Base-by-base conservation (phyloP, 2,329 filamentous ascomycete genomes). In the Venturia asperata region DNA sequence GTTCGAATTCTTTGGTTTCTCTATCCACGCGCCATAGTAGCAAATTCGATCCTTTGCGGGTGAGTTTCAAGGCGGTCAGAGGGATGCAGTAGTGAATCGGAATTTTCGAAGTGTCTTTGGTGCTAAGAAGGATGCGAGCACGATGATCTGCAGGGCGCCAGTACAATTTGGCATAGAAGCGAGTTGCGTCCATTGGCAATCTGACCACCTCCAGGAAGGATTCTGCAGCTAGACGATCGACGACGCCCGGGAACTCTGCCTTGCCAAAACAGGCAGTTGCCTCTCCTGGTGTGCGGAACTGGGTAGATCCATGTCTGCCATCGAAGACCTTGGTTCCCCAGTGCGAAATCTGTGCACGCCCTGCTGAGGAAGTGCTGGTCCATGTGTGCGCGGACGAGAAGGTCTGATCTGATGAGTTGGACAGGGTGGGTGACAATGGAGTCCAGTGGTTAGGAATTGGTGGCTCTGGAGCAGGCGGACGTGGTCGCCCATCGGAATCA, bases 81-180 rank as follows among this genome's bases (percentile, higher is more conserved):
- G 82, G 80, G 17, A 82, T 74, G 67, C 81, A 83, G 69, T 77
- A 81, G 64, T 78, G 76, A 19, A 74, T 68, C 47, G 79, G 75
- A n/a, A 74, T 77, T 5, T 74, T 72, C 49, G 76, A 74, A 27
- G 68, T 69, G 2, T 73, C 68, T 63, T 79, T 77, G 42, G 77
- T 75, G 1, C 78, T 75, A 70, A 83, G 81, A 6, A 85, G 72
- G 13, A 87, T 81, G 34, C 83, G 78, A 27, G 80, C 79, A 61
- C 82, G 81, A 64, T 78, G 73, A 68, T 86, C 83, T 0, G 71
- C 69, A 11, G 79, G 74, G 15, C 83, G 77, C 69, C 81, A 77
- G 68, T 82, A 85, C n/a, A 83, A 77, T 49, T 76, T 75, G 21
- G 82, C 75, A 47, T 73, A 77, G 24, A 83, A 74, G 43, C 79